Evolutionary conservation across 768 basidiomycete species (phyloP), one percentile per base, ranked within the genome.

Genomic region (Brasilioporus rufonigricans): DNA sequence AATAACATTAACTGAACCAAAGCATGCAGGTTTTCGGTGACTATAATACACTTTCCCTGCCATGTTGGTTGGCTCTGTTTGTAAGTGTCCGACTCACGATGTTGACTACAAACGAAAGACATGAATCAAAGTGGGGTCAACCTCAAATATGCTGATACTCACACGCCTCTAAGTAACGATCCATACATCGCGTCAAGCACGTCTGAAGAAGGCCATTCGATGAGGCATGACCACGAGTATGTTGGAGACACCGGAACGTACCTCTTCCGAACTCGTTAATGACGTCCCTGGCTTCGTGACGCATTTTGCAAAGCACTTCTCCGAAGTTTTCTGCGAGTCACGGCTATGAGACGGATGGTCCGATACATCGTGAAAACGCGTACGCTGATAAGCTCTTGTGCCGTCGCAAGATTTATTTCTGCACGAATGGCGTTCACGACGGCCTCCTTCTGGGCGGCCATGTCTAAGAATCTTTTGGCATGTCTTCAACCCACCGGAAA

Each of bases 151-250:
- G 11, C 16, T 5, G 4, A 32, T 48, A 81, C 89, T 74, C 63
- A 91, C 91, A 92, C 33, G 88, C 88, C 71, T 93, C 89, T 76
- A 93, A 76, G 66, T 91, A 93, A 41, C 89, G 82, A 50, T 91
- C 89, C 63, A 91, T 75, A 67, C 91, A 93, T 53, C 83, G 77
- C 7, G 81, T 73, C 40, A 93, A 74, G 62, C 91, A 93, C 26
- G 84, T 84, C 91, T 93, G 54, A 3, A 19, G 27, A 33, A 33
- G 19, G 38, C 12, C 33, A 31, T 11, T 26, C 35, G 6, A 38
- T 57, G 29, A 60, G 31, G 16, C n/a, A 50, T 32, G 32, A 39
- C 27, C 39, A 43, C 32, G 16, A 26, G 4, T 3, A 38, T 24
- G 18, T 21, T 2, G 13, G 14, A 29, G 26, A 35, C 13, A 4